phyloP scores from a whole-genome alignment of 148 eudicot genomes.

The Dianthus caryophyllus region DNA sequence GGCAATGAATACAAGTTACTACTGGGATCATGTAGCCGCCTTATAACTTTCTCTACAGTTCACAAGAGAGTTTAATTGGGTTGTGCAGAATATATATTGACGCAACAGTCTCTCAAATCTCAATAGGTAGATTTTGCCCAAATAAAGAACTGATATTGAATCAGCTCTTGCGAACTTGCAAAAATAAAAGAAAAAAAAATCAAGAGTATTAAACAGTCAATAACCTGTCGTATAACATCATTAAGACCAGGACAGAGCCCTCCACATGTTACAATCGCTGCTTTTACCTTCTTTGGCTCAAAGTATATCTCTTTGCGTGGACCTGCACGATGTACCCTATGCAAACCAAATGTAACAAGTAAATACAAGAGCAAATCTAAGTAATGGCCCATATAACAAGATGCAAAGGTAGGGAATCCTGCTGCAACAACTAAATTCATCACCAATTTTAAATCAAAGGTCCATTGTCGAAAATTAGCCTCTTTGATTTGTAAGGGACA shows the following conservation, averaged over 20 bases:
- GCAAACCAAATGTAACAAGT: constrained; percentile 19
- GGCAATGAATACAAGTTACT: neutral
- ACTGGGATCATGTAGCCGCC: neutral
- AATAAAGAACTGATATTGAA: neutral
- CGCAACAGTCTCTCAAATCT: neutral
- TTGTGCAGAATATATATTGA: neutral
- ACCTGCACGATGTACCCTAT: constrained; percentile 53
- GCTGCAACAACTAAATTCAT: neutral
- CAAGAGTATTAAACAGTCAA: neutral
- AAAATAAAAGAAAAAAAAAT: neutral
- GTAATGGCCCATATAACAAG: neutral
- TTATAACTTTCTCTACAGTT: neutral
- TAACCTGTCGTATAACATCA: constrained; percentile 54
- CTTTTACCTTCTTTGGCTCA: constrained; percentile 47
- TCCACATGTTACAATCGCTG: constrained; percentile 52
- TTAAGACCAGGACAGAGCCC: constrained; percentile 56
- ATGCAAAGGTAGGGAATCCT: neutral
- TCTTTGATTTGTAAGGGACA: neutral
- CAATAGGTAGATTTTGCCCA: neutral
- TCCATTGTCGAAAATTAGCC: neutral
- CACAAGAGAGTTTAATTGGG: neutral
- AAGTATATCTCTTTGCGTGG: constrained; percentile 47
- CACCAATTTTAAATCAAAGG: neutral
- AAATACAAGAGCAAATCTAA: constrained; percentile 4
- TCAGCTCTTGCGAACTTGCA: neutral